Conservation (phyloP, 495 filamentous ascomycete genomes). For the Penicillium bovifimosum region DNA sequence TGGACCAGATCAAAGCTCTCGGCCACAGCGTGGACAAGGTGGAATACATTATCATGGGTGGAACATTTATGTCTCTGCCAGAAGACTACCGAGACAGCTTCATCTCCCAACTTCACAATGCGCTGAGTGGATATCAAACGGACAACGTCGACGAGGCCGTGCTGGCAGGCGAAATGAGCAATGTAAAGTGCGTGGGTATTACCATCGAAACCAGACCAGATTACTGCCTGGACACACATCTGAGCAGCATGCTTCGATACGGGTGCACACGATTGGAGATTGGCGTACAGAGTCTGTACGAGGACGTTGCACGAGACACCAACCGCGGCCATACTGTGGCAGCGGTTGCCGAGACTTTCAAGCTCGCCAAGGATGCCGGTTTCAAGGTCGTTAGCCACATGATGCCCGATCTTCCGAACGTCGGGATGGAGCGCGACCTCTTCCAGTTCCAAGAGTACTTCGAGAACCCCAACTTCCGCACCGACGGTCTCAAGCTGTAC, state of each 20-base stretch:
- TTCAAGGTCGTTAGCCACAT: slow-evolving; percentile 99
- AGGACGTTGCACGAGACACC: slow-evolving; percentile 96
- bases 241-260: slow-evolving; percentile 91
- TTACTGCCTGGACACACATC: slow-evolving; percentile 88
- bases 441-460: slow-evolving; percentile 98
- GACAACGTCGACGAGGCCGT: slow-evolving; percentile 94
- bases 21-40: slow-evolving; percentile 98
- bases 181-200: slow-evolving; percentile 94
- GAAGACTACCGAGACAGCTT: slow-evolving; percentile 86
- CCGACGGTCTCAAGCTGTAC: slow-evolving; percentile 98
- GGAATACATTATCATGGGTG: slow-evolving; percentile 99
- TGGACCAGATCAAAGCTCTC: slow-evolving; percentile 91
- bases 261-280: slow-evolving; percentile 93
- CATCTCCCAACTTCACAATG: slow-evolving; percentile 93
- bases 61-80: slow-evolving; percentile 95
- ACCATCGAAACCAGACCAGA: slow-evolving; percentile 97
- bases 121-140: slow-evolving; percentile 86
- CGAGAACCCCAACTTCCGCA: slow-evolving; percentile 91
- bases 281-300: slow-evolving; percentile 93
- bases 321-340: slow-evolving; percentile 96
- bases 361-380: slow-evolving; percentile 89
- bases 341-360: slow-evolving; percentile 91
- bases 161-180: slow-evolving; percentile 83
- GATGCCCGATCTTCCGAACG: slow-evolving; percentile 98
- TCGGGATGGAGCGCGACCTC: slow-evolving; percentile 95